Percentiles rank a stretch among this genome's conserved stretches.
phyloP scores from a whole-genome alignment of 495 filamentous ascomycete species.

The Halenospora varia region DNA sequence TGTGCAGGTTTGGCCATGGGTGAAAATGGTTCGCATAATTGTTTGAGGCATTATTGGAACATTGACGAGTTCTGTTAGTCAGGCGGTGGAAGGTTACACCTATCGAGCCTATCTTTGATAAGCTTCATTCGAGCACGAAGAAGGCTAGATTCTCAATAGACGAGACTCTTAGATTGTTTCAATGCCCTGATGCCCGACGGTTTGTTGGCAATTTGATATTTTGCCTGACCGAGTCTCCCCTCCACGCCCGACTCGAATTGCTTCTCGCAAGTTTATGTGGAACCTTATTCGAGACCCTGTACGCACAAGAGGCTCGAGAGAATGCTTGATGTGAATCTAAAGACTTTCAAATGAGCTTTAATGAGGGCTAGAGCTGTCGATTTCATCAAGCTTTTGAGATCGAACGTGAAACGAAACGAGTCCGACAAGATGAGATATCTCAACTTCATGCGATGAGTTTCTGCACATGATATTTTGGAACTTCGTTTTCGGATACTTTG shows the following conservation, averaged over 20 bases:
- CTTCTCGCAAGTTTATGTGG: neutral
- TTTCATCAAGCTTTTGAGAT: neutral
- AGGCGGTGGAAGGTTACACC: neutral
- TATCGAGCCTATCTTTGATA: neutral
- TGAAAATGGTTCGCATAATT: neutral
- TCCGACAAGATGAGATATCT: neutral
- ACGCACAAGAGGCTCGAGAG: no score
- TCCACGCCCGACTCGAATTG: neutral
- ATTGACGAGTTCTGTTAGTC: conserved; percentile 1
- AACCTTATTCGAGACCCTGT: no score
- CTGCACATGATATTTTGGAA: no score
- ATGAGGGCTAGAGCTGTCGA: neutral
- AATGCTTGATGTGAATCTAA: neutral
- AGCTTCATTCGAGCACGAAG: neutral
- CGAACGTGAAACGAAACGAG: neutral
- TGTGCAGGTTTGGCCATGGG: conserved; percentile 4
- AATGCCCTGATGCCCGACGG: neutral
- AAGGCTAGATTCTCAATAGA: no score
- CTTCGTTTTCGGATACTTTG: no score
- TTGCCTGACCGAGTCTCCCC: neutral
- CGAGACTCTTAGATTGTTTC: neutral
- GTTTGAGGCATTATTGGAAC: conserved; percentile 1
- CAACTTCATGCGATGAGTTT: no score
- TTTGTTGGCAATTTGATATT: neutral
- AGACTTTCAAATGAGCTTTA: neutral